phyloP scores from a whole-genome alignment of 768 basidiomycete species.

The Gymnopilus dilepis region DNA sequence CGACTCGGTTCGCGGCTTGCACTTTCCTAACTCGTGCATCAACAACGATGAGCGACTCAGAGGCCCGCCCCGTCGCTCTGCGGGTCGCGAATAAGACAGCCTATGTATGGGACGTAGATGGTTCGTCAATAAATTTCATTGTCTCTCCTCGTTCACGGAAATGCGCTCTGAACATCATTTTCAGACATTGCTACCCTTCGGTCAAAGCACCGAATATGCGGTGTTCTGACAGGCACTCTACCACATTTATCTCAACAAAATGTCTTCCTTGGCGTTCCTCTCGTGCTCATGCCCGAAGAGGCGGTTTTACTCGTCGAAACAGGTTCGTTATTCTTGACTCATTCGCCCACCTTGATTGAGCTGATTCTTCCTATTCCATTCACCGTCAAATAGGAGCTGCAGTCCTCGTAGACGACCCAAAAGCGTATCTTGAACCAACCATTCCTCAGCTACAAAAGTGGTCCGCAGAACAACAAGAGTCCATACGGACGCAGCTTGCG shows the following conservation, averaged over 20 bases:
- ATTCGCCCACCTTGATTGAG: background rate
- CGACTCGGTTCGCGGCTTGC: background rate
- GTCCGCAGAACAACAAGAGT: constrained; percentile 53
- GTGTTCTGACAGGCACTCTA: constrained; percentile 86
- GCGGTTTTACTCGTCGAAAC: constrained; percentile 86
- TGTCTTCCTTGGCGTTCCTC: constrained; percentile 91
- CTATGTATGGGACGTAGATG: constrained; percentile 89
- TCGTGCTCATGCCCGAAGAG: constrained; percentile 90
- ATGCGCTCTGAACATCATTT: constrained; percentile 9
- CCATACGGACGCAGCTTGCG: constrained; percentile 52
- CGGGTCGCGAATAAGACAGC: constrained; percentile 80
- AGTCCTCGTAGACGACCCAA: constrained; percentile 74
- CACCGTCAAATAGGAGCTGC: constrained; percentile 62
- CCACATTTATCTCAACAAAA: constrained; percentile 97
- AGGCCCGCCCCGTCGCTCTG: constrained; percentile 54
- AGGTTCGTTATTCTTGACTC: constrained; percentile 48
- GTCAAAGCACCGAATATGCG: constrained; percentile 81
- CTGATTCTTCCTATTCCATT: constrained; percentile 14
- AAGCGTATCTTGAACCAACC: constrained; percentile 58
- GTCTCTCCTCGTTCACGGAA: constrained; percentile 7
- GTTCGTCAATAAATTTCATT: constrained; percentile 46
- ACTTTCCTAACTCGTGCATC: constrained; percentile 6
- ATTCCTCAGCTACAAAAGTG: constrained; percentile 54
- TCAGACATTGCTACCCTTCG: constrained; percentile 84
- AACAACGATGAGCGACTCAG: constrained; percentile 25